Evolutionary conservation across 768 basidiomycete genomes (phyloP).

Genomic region (Russula dissimulans): DNA sequence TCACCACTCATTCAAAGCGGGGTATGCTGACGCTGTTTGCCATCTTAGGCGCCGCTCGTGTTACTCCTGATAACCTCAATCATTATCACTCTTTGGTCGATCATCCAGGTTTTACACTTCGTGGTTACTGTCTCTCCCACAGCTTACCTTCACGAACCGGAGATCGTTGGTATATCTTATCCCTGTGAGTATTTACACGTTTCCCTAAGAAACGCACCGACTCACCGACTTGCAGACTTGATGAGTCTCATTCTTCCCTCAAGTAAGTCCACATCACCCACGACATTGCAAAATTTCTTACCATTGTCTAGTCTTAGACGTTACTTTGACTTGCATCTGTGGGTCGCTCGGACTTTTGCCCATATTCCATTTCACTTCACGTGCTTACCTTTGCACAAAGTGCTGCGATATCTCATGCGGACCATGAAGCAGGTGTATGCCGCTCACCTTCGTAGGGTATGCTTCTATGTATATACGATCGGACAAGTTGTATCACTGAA

Average conservation of each 20-base stretch:
- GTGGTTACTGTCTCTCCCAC: too few species aligned
- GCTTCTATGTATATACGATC: not conserved
- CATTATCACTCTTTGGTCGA: not conserved
- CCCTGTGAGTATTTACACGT: not conserved
- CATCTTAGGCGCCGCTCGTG: not conserved
- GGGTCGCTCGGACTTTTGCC: not conserved
- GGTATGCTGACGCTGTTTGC: not conserved
- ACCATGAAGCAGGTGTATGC: slow-evolving; percentile 5
- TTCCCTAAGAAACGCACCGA: not conserved
- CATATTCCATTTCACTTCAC: not conserved
- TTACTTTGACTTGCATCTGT: not conserved
- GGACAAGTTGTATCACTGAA: not conserved
- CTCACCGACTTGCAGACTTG: not conserved
- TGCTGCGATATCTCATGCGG: not conserved
- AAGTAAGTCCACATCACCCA: not conserved
- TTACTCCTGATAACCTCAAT: not conserved
- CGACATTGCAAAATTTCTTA: not conserved
- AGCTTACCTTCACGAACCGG: not conserved
- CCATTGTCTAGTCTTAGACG: slow-evolving; percentile 4
- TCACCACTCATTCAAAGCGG: not conserved
- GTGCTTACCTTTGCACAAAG: not conserved
- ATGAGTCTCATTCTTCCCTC: slow-evolving; percentile 6
- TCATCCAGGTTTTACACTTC: not conserved
- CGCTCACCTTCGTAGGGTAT: not conserved
- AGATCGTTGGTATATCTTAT: not conserved